Evolutionary conservation across 192 early-diverging fungal species (phyloP), one percentile per base, ranked within the genome.

Genomic region (Mortierella claussenii): DNA sequence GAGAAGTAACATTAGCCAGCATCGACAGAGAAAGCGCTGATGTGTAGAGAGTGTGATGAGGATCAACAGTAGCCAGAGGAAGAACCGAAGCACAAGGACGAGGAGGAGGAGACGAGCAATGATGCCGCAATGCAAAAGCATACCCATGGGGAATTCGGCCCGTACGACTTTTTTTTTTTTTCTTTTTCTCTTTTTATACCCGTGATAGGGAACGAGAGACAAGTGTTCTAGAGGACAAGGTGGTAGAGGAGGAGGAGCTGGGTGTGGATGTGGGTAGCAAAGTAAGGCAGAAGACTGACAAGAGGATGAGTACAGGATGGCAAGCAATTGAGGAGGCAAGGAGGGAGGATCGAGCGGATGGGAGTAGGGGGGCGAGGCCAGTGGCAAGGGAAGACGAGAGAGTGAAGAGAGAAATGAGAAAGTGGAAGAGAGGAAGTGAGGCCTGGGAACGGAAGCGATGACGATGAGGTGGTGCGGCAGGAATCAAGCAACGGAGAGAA

Each of bases 101-200:
- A n/a, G n/a, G n/a, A n/a, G n/a, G n/a, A n/a, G n/a, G n/a, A n/a
- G n/a, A n/a, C n/a, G n/a, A n/a, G n/a, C 8, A 44, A 2, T 3
- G n/a, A n/a, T n/a, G n/a, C n/a, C n/a, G n/a, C n/a, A n/a, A n/a
- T n/a, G n/a, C n/a, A n/a, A n/a, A n/a, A n/a, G 37, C 55, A 42
- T 57, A 57, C 55, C 55, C 55, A 57, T 57, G 55, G 15, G 55
- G 55, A 43, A 57, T 43, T 40, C 21, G 30, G 55, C 13, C 40
- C 13, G 33, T 7, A 17, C 17, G 53, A 11, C 11, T 40, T 40
- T 40, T 40, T 40, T 40, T n/a, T n/a, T n/a, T n/a, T n/a, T n/a
- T n/a, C n/a, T n/a, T n/a, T n/a, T n/a, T n/a, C n/a, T n/a, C n/a
- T n/a, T n/a, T n/a, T n/a, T n/a, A n/a, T n/a, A n/a, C n/a, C n/a